phyloP scores from a whole-genome alignment of 345 rosid species.

The Brassica cretica region DNA sequence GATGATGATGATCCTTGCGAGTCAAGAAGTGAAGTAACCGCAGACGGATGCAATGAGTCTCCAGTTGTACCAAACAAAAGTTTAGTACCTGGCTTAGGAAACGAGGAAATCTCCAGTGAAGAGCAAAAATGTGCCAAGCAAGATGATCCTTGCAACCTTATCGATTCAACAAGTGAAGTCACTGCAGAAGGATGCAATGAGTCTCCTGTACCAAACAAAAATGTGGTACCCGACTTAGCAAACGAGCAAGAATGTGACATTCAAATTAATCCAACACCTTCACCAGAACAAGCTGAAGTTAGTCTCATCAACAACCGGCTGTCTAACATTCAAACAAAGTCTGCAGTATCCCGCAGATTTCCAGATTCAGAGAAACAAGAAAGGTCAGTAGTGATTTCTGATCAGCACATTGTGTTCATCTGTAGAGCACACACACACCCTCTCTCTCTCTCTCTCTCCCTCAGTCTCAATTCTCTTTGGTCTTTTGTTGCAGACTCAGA shows the following conservation, averaged over 20 bases:
- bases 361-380: slow-evolving; percentile 35
- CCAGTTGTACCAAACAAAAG: background rate
- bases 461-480: slow-evolving; percentile 15
- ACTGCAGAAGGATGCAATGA: slow-evolving; percentile 9
- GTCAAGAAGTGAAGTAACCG: background rate
- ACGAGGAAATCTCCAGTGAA: background rate
- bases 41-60: slow-evolving; percentile 22
- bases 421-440: no score
- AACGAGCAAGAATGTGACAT: slow-evolving; percentile 15
- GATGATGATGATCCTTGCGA: slow-evolving; percentile 29
- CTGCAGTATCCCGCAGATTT: slow-evolving; percentile 24
- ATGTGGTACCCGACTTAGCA: background rate
- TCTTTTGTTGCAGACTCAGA: slow-evolving; percentile 44
- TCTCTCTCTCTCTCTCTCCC: background rate
- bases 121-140: background rate
- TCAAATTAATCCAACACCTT: slow-evolving; percentile 22
- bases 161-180: background rate
- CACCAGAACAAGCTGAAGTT: slow-evolving; percentile 29
- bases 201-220: slow-evolving; percentile 21
- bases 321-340: slow-evolving; percentile 14
- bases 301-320: slow-evolving; percentile 26
- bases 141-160: slow-evolving; percentile 18
- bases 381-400: slow-evolving; percentile 20
- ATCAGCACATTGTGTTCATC: background rate
- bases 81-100: background rate